Evolutionary conservation across 2,329 filamentous ascomycete species (phyloP), one percentile per base, ranked within the genome.

Genomic region (Pseudocercospora crystallina): DNA sequence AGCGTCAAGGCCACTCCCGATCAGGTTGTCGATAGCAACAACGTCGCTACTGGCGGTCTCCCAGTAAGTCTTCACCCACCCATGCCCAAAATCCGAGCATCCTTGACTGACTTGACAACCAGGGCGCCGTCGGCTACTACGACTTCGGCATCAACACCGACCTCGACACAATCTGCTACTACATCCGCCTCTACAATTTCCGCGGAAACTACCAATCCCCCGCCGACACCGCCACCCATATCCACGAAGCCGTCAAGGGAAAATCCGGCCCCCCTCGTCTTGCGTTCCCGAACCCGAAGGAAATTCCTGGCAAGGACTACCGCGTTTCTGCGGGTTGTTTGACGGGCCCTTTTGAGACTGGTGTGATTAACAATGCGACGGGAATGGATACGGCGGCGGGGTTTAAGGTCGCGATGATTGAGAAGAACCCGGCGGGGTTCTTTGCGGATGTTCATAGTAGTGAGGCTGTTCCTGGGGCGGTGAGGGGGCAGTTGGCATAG

Each of bases 381-480:
- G 74, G 73, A 11, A 57, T 61, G 5, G 77, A 79, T 54, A 74
- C 73, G 12, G 76, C 72, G 12, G 67, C 59, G 13, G 75, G 73
- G 3, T 81, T 82, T 66, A 70, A 69, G 14, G 72, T 82, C 35
- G 60, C 61, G 34, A 66, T 77, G 68, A 80, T 81, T 43, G 76
- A 81, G 65, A 65, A 66, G 31, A 73, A 80, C 60, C 78, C 79
- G 0, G 53, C 57, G 5, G 69, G 59, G 10, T 82, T 81, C 72
- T 80, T 80, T 61, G 71, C 76, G 33, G 80, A 82, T 59, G 69
- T 75, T 1, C 79, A 82, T 66, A 78, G 78, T 5, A 72, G 64
- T 55, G 61, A 71, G 20, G 78, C 73, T 31, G 65, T 76, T 7
- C 71, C 76, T 29, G 79, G 80, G 51, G 80, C 77, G 43, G 73